Percentiles rank a stretch among this genome's conserved stretches.
Conservation (phyloP, 805 yeast genomes). For the Ascoidea asiatica region DNA sequence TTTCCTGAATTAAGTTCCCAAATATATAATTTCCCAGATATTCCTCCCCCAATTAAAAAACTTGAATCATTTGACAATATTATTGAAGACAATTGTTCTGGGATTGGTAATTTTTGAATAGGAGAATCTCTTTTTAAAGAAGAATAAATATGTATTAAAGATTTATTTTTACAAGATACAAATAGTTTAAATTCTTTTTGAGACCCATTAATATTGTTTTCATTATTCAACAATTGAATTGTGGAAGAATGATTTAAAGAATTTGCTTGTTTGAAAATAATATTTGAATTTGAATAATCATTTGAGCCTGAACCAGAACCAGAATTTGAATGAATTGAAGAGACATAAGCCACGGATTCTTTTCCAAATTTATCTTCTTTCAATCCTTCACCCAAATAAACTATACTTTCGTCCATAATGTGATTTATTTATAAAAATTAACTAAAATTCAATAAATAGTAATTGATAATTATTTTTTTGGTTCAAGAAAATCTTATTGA, state of each 20-base stretch:
- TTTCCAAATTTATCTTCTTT: slow-evolving; percentile 31
- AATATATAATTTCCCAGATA: slow-evolving; percentile 62
- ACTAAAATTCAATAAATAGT: too few species aligned
- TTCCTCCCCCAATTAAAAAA: slow-evolving; percentile 61
- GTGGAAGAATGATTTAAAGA: slow-evolving; percentile 35
- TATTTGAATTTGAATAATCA: too few species aligned
- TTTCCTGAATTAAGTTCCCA: slow-evolving; percentile 82
- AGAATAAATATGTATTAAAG: slow-evolving; percentile 55
- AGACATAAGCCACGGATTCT: slow-evolving; percentile 25
- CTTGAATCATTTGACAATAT: slow-evolving; percentile 26
- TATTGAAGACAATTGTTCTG: slow-evolving; percentile 59
- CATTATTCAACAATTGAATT: slow-evolving; percentile 32
- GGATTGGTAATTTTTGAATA: slow-evolving; percentile 73
- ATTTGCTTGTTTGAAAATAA: slow-evolving; percentile 33
- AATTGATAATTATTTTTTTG: too few species aligned
- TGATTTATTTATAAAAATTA: too few species aligned
- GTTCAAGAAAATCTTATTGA: too few species aligned
- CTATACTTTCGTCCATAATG: slow-evolving; percentile 36
- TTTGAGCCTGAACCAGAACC: too few species aligned
- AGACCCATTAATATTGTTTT: slow-evolving; percentile 31
- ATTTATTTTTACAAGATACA: slow-evolving; percentile 56
- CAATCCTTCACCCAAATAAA: slow-evolving; percentile 30
- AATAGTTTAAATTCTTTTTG: slow-evolving; percentile 42
- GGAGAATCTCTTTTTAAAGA: slow-evolving; percentile 33
- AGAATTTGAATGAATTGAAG: slow-evolving; percentile 28